Evolutionary conservation across 208 protist genomes (phyloP).

Genomic region (Crithidia sp.): DNA sequence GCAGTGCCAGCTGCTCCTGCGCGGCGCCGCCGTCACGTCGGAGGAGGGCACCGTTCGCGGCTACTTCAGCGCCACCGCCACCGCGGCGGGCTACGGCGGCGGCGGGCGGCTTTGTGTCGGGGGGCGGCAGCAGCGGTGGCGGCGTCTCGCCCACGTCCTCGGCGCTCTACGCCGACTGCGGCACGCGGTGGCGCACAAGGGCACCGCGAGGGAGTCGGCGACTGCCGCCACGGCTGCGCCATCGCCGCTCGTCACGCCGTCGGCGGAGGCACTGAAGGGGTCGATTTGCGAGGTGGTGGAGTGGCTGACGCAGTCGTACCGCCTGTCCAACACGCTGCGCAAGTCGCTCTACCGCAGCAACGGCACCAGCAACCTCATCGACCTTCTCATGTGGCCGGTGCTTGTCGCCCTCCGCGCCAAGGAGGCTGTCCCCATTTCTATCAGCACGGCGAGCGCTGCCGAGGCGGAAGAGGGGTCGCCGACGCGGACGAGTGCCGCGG

Average conservation of each 20-base stretch:
- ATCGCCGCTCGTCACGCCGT: conserved; percentile 12
- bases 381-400: conserved; percentile 56
- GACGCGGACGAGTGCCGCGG: background rate
- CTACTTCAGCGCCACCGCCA: conserved; percentile 32
- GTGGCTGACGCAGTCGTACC: conserved; percentile 51
- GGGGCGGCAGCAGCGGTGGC: conserved; percentile 16
- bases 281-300: conserved; percentile 41
- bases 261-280: conserved; percentile 22
- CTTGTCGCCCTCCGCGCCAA: conserved; percentile 25
- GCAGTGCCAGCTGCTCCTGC: conserved; percentile 39
- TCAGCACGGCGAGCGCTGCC: background rate
- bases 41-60: conserved; percentile 33
- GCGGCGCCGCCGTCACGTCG: conserved; percentile 14
- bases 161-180: conserved; percentile 16
- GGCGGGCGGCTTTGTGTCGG: background rate
- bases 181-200: background rate
- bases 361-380: conserved; percentile 41
- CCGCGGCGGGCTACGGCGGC: background rate
- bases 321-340: conserved; percentile 27
- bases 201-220: background rate
- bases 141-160: conserved; percentile 18
- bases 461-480: background rate
- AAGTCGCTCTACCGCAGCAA: conserved; percentile 53
- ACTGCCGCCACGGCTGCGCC: background rate
- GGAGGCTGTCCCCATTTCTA: conserved; percentile 1